Evolutionary conservation across 352 stramenopile species (phyloP), one percentile per base, ranked within the genome.

Genomic region (Pythium biforme): DNA sequence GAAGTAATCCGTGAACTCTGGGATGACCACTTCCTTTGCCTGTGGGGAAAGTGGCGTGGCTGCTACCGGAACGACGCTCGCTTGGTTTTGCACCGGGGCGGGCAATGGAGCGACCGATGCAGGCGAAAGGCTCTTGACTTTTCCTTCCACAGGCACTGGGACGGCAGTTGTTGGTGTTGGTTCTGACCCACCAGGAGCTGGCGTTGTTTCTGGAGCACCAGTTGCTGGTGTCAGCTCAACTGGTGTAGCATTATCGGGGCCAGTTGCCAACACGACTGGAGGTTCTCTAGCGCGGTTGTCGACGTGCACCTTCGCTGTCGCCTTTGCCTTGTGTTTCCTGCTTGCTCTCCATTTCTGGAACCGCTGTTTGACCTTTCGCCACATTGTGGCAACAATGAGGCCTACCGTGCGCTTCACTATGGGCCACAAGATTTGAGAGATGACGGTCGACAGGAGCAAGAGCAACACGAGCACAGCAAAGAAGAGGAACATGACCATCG

Each of bases 1-100:
- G 51, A 89, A 91, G 22, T 73, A 57, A 31, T 85, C 79, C 2
- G 81, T 91, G 59, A 83, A 91, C 63, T 91, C 80, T 0, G 84
- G 79, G 15, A 91, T 25, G 4, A 51, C 51, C 9, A 51, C 37
- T 27, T 22, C 11, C 39, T 43, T 43, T 19, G 5, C 2, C 37
- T 14, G 37, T 17, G 37, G 37, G 17, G 37, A 43, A n/a, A 43
- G 37, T 14, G n/a, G 1, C 11, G 37, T 17, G 2, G n/a, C 15
- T 4, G 39, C 26, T n/a, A 19, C 14, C 11, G 39, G 11, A n/a
- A 12, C n/a, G 37, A 40, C 37, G 31, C 55, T 43, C 2, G 37
- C 9, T 17, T 43, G 37, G 11, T 53, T 53, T 39, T 25, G 22
- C 23, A 29, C 15, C 5, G 47, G 26, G 11, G 14, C 25, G 9